Evolutionary conservation across 2,329 filamentous ascomycete genomes (phyloP).

Genomic region (Alternaria tenuissima): DNA sequence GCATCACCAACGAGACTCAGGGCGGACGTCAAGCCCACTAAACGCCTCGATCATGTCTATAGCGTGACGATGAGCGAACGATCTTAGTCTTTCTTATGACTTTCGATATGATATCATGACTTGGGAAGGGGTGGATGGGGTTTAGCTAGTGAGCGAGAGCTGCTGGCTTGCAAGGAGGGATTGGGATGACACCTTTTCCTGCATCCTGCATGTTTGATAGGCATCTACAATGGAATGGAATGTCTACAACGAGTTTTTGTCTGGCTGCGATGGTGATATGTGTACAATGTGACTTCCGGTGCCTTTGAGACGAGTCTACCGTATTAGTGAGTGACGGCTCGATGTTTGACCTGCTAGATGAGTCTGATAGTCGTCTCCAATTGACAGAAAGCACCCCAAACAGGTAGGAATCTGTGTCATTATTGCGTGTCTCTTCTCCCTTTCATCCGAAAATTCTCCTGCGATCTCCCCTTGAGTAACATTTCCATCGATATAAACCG

Average conservation of each 20-base stretch:
- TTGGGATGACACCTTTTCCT: constrained; percentile 6
- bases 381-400: too few species aligned
- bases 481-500: too few species aligned
- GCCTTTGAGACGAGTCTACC: too few species aligned
- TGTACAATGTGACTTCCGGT: too few species aligned
- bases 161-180: constrained; percentile 12
- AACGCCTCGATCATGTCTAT: constrained; percentile 5
- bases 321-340: too few species aligned
- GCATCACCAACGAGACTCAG: constrained; percentile 54
- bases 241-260: background rate
- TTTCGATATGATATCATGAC: constrained; percentile 30
- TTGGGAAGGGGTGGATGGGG: background rate
- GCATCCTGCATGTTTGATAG: constrained; percentile 11
- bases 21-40: constrained; percentile 48
- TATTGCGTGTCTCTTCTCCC: too few species aligned
- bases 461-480: too few species aligned
- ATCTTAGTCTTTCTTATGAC: constrained; percentile 18
- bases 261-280: too few species aligned
- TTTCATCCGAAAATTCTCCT: too few species aligned
- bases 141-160: background rate
- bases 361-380: too few species aligned
- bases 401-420: too few species aligned
- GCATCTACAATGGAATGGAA: background rate
- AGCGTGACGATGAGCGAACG: constrained; percentile 2
- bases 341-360: too few species aligned